Evolutionary conservation across 1,284 basidiomycete genomes (phyloP), one percentile per base, ranked within the genome.

Genomic region (Wolfiporia cocos): DNA sequence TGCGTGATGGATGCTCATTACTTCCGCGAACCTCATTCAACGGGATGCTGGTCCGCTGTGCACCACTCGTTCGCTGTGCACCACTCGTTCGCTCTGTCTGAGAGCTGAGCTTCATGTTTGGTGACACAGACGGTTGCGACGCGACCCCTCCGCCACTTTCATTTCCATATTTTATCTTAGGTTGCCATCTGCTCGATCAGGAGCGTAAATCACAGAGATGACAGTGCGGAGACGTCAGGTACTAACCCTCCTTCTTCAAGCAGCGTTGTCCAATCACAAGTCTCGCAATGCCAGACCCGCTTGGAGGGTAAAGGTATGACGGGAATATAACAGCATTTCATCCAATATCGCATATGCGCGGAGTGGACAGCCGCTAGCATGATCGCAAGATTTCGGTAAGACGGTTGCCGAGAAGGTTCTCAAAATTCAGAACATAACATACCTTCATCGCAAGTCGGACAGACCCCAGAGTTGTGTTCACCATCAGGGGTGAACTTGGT

Each of bases 361-460:
- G 34, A 30, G 14, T 18, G 32, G 5, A 42, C 41, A 32, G 41
- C 34, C 23, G 20, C 41, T 42, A 33, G 14, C 22, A 11, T 12
- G 39, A 34, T 3, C 4, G 21, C 23, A n/a, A 29, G 7, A 14
- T 12, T 29, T 18, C 18, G 24, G 9, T n/a, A n/a, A n/a, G n/a
- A n/a, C n/a, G n/a, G n/a, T n/a, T n/a, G n/a, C n/a, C n/a, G n/a
- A n/a, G n/a, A n/a, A n/a, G n/a, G n/a, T n/a, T n/a, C n/a, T n/a
- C n/a, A n/a, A n/a, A n/a, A n/a, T n/a, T n/a, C n/a, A n/a, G n/a
- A n/a, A n/a, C n/a, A n/a, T n/a, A n/a, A 10, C 40, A 6, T 34
- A 41, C 40, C 15, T 35, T 42, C 34, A 18, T 20, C 26, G 15
- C 41, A 42, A n/a, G 11, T 7, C 18, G 35, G 35, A 24, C 41